Evolutionary conservation across 371 early-diverging fungal species (phyloP), one percentile per base, ranked within the genome.

Genomic region (Homolaphlyctis polyrhiza): DNA sequence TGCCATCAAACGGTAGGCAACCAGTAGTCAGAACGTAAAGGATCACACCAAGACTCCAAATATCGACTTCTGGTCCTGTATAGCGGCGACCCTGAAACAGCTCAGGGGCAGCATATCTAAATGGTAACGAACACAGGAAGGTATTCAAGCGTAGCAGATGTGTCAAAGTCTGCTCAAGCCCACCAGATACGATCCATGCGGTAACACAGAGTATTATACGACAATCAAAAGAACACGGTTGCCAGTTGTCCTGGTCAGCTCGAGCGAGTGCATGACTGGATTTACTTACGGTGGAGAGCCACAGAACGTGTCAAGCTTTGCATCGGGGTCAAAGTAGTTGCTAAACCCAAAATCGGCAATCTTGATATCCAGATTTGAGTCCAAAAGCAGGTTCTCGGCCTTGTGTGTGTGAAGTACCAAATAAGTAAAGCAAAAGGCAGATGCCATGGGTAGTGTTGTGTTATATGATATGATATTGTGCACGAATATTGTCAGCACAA

Each of bases 1-100:
- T 86, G 39, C 88, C 88, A 59, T 88, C 86, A 78, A 94, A 96
- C 0, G 96, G 93, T 51, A 94, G 87, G 66, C 86, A 86, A 1
- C 96, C 96, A 29, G 90, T 89, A 1, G 91, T 86, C 79, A 94
- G 86, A 32, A 93, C 90, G 68, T 88, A 96, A 2, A 96, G 71
- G 25, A 92, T 87, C 1, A 96, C 91, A 14, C 97, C 97, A 21
- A 94, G 69, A 66, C 77, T 76, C 85, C 85, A 90, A 45, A 89
- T 73, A 69, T 90, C 91, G 27, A 89, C 84, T 65, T 87, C 90
- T 5, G 88, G 88, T 1, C 89, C 89, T 11, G 75, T 74, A 65
- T 90, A 90, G 34, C 77, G 62, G 16, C 83, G 63, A 1, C 91
- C 91, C 62, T 82, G 80, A 58, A 90, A 85, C 16, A 90, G 76